Conservation (phyloP, 768 basidiomycete species). For the Trametes gibbosa region DNA sequence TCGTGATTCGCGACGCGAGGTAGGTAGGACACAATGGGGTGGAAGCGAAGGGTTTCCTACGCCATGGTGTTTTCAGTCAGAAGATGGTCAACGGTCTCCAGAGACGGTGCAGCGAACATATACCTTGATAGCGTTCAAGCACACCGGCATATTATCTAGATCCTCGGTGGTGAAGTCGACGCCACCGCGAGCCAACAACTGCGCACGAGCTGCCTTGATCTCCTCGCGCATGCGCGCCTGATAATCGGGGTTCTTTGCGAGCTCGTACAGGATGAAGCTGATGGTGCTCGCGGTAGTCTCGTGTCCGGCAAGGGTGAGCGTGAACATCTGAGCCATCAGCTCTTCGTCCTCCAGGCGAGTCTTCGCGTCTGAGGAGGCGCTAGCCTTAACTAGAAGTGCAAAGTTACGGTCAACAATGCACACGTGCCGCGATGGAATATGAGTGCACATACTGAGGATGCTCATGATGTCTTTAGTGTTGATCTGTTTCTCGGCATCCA, state of each 20-base stretch:
- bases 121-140: slow-evolving; percentile 18
- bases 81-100: too few species aligned
- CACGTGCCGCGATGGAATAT: background rate
- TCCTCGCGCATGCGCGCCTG: slow-evolving; percentile 19
- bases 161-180: slow-evolving; percentile 18
- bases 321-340: slow-evolving; percentile 21
- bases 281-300: slow-evolving; percentile 18
- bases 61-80: background rate
- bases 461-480: slow-evolving; percentile 23
- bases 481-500: slow-evolving; percentile 1
- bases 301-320: slow-evolving; percentile 15
- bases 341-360: slow-evolving; percentile 13
- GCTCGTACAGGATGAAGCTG: slow-evolving; percentile 14
- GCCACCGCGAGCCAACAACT: background rate
- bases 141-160: background rate
- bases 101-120: too few species aligned
- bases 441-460: slow-evolving; percentile 14
- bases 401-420: background rate
- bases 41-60: slow-evolving; percentile 25
- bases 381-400: slow-evolving; percentile 16
- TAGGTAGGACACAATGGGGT: slow-evolving; percentile 19
- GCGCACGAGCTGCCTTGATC: background rate
- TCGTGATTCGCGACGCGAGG: slow-evolving; percentile 22
- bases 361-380: slow-evolving; percentile 14
- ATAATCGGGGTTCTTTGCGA: slow-evolving; percentile 10